These are phyloP conservation scores for Emmonsia crescens DNA, from an alignment of 2,329 filamentous ascomycete species.

Conservation along the genomic window DNA sequence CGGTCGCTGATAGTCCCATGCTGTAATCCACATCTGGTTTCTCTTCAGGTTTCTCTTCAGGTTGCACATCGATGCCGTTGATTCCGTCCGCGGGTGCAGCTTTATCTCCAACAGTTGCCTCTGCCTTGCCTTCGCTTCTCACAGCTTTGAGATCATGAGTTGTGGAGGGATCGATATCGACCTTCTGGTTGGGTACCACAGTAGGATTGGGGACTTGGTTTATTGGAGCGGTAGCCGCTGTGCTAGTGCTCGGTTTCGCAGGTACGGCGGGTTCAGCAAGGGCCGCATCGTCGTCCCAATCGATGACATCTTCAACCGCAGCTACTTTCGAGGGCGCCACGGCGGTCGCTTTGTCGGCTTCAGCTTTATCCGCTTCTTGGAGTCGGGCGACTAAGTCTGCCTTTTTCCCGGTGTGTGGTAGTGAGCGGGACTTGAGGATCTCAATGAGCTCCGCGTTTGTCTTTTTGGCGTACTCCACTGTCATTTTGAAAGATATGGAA, in stretches of 20 bases:
- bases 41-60: constrained; percentile 14
- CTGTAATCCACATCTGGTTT: constrained; percentile 30
- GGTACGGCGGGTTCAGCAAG: constrained; percentile 15
- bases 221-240: constrained; percentile 20
- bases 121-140: constrained; percentile 17
- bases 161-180: constrained; percentile 27
- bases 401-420: constrained; percentile 40
- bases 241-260: constrained; percentile 23
- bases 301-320: constrained; percentile 33
- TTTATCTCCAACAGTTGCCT: not conserved
- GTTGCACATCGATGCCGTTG: constrained; percentile 6
- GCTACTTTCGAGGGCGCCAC: constrained; percentile 10
- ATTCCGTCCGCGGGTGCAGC: constrained; percentile 11
- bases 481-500: constrained; percentile 18
- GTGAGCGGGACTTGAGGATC: constrained; percentile 38
- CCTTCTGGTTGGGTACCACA: constrained; percentile 30
- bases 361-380: constrained; percentile 37
- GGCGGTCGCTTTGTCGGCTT: constrained; percentile 18
- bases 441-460: constrained; percentile 40
- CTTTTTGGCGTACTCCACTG: constrained; percentile 39
- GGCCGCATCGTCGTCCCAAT: constrained; percentile 33
- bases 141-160: constrained; percentile 29
- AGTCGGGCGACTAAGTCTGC: constrained; percentile 40
- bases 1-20: constrained; percentile 32
- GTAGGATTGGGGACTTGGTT: constrained; percentile 29